Base-by-base conservation (phyloP, 768 basidiomycete genomes). In the Trametes cingulata region DNA sequence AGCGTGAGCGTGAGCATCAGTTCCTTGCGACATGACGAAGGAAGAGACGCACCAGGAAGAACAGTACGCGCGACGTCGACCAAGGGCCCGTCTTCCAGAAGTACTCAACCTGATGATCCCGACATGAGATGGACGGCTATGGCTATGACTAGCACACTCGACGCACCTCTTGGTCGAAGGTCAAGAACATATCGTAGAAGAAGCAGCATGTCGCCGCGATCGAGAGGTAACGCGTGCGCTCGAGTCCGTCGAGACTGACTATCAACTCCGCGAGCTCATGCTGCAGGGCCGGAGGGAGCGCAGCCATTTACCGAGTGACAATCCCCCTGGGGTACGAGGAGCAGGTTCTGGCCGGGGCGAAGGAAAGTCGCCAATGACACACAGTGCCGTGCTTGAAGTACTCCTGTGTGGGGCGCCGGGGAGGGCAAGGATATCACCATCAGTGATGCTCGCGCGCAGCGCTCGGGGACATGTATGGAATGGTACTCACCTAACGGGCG, bases 81-180 rank as follows among this genome's bases (percentile, higher is more conserved):
- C 66, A 67, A 7, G 40, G 24, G 6, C 66, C 61, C 1, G 47
- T n/a, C 22, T 62, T 45, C 66, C 66, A 67, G 56, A 65, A 67
- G 47, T 61, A 63, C 33, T 60, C 40, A 29, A 63, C 22, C 66
- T 67, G 29, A 1, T 17, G 3, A 45, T 20, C 35, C 43, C 12
- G 19, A n/a, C 48, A 12, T 13, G 22, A 22, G 41, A 33, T 17
- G 27, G 25, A 33, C 10, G 27, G 25, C 2, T 0, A 2, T 10
- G 20, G 14, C 17, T 17, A 14, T 19, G 14, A 33, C 22, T 20
- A 15, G 20, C 13, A 19, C 2, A 15, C 8, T 13, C 12, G 4
- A 61, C 60, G 20, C 33, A 65, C 64, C 60, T 65, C 64, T 17
- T 61, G 41, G 36, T 50, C 47, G 45, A 65, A 52, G 7, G 64